Evolutionary conservation across 306 rosid genomes (phyloP), one percentile per base, ranked within the genome.

Genomic region (Vachellia collinsii): DNA sequence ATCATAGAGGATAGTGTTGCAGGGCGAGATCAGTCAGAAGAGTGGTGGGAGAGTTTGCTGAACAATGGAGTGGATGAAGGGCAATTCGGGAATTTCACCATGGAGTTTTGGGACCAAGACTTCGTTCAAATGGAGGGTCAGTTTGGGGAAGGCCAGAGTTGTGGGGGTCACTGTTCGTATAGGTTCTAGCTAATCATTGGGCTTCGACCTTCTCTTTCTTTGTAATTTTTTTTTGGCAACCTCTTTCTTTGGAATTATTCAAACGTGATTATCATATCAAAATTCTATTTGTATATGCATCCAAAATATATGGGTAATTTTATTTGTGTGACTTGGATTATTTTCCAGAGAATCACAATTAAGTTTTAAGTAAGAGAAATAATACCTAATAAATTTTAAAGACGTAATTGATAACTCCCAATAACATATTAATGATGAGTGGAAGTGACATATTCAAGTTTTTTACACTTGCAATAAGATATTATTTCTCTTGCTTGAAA

Each of bases 11-110:
- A n/a, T 14, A 47, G 12, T 50, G 1, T 54, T 54, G 65, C 65
- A 22, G 16, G 10, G 65, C 37, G 59, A 44, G 50, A 44, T 44
- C 50, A 12, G 19, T 61, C 39, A 1, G 39, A 61, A 3, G 53
- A 43, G n/a, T 20, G 74, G 74, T 70, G 74, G 38, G 39, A 43
- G 38, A 70, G 54, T 43, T 43, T 70, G 8, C 25, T 70, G 54
- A 22, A 23, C 20, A 22, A 20, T 3, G 74, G 11, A 70, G 54
- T 6, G 0, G 39, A 25, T 12, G 19, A 61, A 1, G 17, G 67
- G 19, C 67, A 11, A 29, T 3, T 22, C 8, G 74, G 38, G 20
- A 6, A 22, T 20, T 20, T 29, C n/a, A 11, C 48, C 0, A 42
- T 11, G 74, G 74, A 70, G 11, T 22, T 42, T 20, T 20, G 8